These are phyloP conservation scores for Botrytis squamosa DNA, from an alignment of 2,329 filamentous ascomycete genomes.

Conservation along the genomic window DNA sequence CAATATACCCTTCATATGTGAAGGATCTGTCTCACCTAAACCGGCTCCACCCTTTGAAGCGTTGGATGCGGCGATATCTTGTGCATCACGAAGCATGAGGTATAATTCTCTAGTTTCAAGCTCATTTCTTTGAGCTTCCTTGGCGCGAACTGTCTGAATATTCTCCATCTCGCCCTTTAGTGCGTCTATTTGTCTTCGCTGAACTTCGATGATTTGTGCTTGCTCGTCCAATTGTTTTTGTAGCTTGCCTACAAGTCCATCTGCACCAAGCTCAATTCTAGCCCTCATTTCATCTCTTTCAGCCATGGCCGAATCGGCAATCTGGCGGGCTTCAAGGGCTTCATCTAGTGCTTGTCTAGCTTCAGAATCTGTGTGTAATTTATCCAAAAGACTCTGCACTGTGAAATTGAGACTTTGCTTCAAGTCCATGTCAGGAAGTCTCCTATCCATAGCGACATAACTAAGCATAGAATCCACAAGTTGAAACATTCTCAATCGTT, in stretches of 20 bases:
- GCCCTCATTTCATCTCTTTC: conserved; percentile 94
- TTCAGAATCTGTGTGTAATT: conserved; percentile 94
- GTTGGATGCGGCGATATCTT: conserved; percentile 90
- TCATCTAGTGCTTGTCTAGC: conserved; percentile 90
- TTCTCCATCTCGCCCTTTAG: conserved; percentile 88
- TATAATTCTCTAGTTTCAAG: conserved; percentile 95
- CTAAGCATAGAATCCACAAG: conserved; percentile 98
- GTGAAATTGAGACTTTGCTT: conserved; percentile 98
- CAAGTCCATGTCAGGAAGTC: conserved; percentile 93
- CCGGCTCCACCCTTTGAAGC: conserved; percentile 55
- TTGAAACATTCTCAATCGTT: conserved; percentile 93
- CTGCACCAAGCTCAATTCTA: conserved; percentile 84
- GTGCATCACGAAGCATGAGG: conserved; percentile 95
- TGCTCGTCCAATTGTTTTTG: conserved; percentile 96
- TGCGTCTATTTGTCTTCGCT: conserved; percentile 79
- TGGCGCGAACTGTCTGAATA: conserved; percentile 78
- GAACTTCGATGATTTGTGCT: conserved; percentile 82
- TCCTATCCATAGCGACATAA: conserved; percentile 97
- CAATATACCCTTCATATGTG: conserved; percentile 85
- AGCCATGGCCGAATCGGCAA: conserved; percentile 92
- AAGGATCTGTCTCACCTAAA: conserved; percentile 63
- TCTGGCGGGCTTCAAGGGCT: conserved; percentile 82
- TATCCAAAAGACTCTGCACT: conserved; percentile 91
- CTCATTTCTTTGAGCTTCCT: conserved; percentile 92
- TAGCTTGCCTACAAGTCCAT: conserved; percentile 87